phyloP scores from a whole-genome alignment of 192 early-diverging fungal genomes.

The Podila epigama region DNA sequence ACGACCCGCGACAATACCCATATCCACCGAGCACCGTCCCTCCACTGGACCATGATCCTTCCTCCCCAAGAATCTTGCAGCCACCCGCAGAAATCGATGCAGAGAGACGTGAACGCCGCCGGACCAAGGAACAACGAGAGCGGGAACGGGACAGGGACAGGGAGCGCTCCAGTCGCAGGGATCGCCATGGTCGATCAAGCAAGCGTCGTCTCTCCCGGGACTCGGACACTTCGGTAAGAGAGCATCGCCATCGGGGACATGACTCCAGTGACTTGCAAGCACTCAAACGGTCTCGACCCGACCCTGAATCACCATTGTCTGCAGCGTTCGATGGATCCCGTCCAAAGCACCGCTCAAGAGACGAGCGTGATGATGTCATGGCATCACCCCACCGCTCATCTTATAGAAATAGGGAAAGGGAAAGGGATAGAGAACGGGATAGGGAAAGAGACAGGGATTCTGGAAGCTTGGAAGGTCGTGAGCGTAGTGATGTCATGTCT shows the following conservation, averaged over 20 bases:
- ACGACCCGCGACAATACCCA: neutral
- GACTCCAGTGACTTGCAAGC: slow-evolving; percentile 1
- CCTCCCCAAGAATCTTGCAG: neutral
- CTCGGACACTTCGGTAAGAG: slow-evolving; percentile 6
- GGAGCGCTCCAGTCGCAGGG: slow-evolving; percentile 6
- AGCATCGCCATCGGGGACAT: neutral
- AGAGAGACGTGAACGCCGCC: neutral
- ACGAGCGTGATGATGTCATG: neutral
- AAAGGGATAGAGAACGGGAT: neutral
- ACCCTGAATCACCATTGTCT: slow-evolving; percentile 12
- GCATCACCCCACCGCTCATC: slow-evolving; percentile 6
- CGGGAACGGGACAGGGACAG: slow-evolving; percentile 13
- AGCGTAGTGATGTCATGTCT: neutral
- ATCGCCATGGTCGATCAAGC: slow-evolving; percentile 21
- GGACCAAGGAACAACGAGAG: neutral
- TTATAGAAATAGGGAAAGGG: neutral
- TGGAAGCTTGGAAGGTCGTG: neutral
- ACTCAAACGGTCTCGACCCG: slow-evolving; percentile 18
- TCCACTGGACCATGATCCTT: neutral
- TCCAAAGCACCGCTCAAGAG: neutral
- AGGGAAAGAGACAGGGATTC: slow-evolving; percentile 10
- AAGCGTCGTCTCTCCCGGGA: slow-evolving; percentile 31
- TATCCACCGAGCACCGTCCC: neutral
- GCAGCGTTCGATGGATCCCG: slow-evolving; percentile 2
- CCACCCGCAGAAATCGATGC: neutral